Percentiles rank a stretch among this genome's conserved stretches.
phyloP scores from a whole-genome alignment of 2,329 filamentous ascomycete species.

The Beauveria bassiana region DNA sequence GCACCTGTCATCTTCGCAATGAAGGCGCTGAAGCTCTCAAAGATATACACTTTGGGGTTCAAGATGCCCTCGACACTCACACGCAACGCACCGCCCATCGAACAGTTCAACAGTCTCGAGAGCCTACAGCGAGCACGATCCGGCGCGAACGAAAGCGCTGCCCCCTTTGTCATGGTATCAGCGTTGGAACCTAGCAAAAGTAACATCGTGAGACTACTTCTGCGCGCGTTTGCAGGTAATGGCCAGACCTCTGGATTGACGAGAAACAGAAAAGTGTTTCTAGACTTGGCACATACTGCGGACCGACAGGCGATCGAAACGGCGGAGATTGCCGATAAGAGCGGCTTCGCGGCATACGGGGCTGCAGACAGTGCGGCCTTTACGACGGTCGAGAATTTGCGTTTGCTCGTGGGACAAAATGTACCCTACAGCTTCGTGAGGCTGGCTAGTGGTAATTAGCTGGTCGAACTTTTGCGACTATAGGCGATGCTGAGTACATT shows the following conservation, averaged over 20 bases:
- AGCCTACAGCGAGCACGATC: conserved; percentile 46
- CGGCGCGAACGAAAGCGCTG: conserved; percentile 36
- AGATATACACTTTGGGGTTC: conserved; percentile 81
- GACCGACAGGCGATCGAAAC: conserved; percentile 55
- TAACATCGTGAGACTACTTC: conserved; percentile 66
- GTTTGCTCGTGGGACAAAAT: conserved; percentile 75
- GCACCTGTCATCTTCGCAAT: conserved; percentile 73
- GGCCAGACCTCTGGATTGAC: conserved; percentile 21
- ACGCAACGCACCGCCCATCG: conserved; percentile 56
- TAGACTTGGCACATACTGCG: conserved; percentile 62
- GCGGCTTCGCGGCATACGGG: conserved; percentile 73
- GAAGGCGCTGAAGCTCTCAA: conserved; percentile 64
- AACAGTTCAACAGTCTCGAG: conserved; percentile 72
- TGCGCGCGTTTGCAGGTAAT: conserved; percentile 59
- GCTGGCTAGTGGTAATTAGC: conserved; percentile 51
- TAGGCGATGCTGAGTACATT: background rate
- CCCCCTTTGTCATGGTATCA: conserved; percentile 75
- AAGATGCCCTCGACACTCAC: conserved; percentile 55
- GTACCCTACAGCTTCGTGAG: conserved; percentile 83
- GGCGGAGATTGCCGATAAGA: conserved; percentile 59
- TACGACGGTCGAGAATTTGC: conserved; percentile 73
- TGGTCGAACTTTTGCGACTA: conserved; percentile 30
- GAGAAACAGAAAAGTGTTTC: conserved; percentile 60
- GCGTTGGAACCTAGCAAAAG: conserved; percentile 73
- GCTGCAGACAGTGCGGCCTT: conserved; percentile 75